Percentiles rank a stretch among this genome's conserved stretches.
Conservation (phyloP, 1,284 basidiomycete species). For the Bondarzewia mesenterica region DNA sequence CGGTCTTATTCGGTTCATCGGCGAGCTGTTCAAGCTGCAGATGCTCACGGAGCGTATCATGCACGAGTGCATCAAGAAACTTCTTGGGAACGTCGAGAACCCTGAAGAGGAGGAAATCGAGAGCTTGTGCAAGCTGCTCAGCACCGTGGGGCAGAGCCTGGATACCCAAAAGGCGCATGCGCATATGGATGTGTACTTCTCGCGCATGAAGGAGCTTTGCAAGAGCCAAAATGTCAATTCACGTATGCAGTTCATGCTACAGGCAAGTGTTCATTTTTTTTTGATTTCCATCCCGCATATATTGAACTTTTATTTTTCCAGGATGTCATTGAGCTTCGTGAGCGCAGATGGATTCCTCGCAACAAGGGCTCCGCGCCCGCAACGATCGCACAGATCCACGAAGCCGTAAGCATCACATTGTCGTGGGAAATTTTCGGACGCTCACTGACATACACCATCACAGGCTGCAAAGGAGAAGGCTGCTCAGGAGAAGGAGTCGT, state of each 20-base stretch:
- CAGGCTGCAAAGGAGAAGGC: slow-evolving; percentile 70
- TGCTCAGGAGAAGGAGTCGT: slow-evolving; percentile 53
- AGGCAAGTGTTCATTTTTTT: slow-evolving; percentile 42
- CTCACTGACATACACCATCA: neutral
- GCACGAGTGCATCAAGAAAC: slow-evolving; percentile 93
- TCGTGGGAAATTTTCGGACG: neutral
- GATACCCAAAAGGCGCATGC: slow-evolving; percentile 75
- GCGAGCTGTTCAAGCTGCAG: slow-evolving; percentile 93
- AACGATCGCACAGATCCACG: slow-evolving; percentile 86
- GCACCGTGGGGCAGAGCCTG: slow-evolving; percentile 80
- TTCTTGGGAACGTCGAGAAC: slow-evolving; percentile 86
- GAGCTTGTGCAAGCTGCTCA: slow-evolving; percentile 87
- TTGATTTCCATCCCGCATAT: neutral
- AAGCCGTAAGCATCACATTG: slow-evolving; percentile 50
- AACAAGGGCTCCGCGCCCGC: slow-evolving; percentile 74
- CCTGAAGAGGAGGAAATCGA: slow-evolving; percentile 98
- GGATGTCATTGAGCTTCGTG: slow-evolving; percentile 78
- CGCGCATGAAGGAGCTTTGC: slow-evolving; percentile 76
- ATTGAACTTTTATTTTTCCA: neutral
- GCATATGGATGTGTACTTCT: slow-evolving; percentile 92
- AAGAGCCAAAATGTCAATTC: slow-evolving; percentile 72
- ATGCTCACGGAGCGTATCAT: slow-evolving; percentile 42
- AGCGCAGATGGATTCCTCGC: slow-evolving; percentile 75
- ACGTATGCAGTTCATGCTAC: slow-evolving; percentile 92
- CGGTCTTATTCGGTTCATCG: slow-evolving; percentile 96